These are phyloP conservation scores for Chenopodium quinoa DNA, from an alignment of 148 eudicot species.

Conservation along the genomic window DNA sequence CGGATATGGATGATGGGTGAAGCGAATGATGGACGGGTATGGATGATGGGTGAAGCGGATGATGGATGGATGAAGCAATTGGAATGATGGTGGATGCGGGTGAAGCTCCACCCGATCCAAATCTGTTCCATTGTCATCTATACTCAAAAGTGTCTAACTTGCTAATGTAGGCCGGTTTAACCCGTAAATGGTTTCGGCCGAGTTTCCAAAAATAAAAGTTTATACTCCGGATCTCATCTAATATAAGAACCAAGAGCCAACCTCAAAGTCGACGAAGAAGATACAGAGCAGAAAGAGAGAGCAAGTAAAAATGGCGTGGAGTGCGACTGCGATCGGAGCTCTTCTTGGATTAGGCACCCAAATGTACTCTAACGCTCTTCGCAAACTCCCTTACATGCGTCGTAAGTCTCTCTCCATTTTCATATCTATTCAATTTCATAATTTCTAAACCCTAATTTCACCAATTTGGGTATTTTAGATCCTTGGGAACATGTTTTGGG, in stretches of 20 bases:
- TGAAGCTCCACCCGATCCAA: too few species aligned
- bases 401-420: slow-evolving; percentile 40
- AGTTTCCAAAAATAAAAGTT: too few species aligned
- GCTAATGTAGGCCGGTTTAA: too few species aligned
- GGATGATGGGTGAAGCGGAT: too few species aligned
- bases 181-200: too few species aligned
- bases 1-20: too few species aligned
- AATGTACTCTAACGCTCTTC: slow-evolving; percentile 98
- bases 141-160: too few species aligned
- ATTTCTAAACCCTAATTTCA: neutral
- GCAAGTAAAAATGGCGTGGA: slow-evolving; percentile 60
- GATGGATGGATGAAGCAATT: too few species aligned
- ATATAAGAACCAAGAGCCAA: neutral
- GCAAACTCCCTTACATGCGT: slow-evolving; percentile 97
- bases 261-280: neutral
- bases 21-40: too few species aligned
- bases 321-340: slow-evolving; percentile 87
- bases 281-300: neutral
- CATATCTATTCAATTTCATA: neutral
- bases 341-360: slow-evolving; percentile 84
- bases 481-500: slow-evolving; percentile 98
- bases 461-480: slow-evolving; percentile 39
- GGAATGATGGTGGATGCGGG: too few species aligned
- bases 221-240: too few species aligned
- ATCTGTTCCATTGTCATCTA: too few species aligned